These are phyloP conservation scores for Fraxinus nigra DNA, from an alignment of 305 asterid species.

Conservation along the genomic window DNA sequence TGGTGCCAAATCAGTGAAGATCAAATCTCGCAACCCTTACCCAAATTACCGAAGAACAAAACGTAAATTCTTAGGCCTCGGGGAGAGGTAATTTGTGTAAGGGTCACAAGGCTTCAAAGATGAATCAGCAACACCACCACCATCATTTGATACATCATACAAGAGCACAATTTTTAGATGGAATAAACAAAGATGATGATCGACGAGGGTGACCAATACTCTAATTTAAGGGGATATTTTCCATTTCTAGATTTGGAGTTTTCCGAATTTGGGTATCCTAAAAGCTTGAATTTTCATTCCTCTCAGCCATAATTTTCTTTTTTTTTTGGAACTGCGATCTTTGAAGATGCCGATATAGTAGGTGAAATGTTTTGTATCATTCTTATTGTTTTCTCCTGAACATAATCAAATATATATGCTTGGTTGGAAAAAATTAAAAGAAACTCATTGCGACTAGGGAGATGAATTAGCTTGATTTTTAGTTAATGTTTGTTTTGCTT, in stretches of 20 bases:
- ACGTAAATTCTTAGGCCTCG: too few relatives aligned
- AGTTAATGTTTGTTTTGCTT: too few relatives aligned
- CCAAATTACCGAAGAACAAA: too few relatives aligned
- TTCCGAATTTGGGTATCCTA: slow-evolving; percentile 19
- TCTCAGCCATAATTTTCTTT: slow-evolving; percentile 54
- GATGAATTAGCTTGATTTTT: too few relatives aligned
- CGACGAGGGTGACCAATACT: not conserved
- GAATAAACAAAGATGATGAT: slow-evolving; percentile 16
- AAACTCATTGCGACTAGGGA: too few relatives aligned
- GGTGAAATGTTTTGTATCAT: slow-evolving; percentile 22
- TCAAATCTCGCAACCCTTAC: too few relatives aligned
- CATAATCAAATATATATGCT: slow-evolving; percentile 8
- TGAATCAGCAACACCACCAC: slow-evolving; percentile 24
- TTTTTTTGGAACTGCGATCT: too few relatives aligned
- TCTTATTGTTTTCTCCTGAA: slow-evolving; percentile 58
- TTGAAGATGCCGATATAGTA: too few relatives aligned
- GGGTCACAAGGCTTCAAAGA: slow-evolving; percentile 6
- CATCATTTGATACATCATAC: slow-evolving; percentile 13
- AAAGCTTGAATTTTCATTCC: not conserved
- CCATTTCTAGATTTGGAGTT: slow-evolving; percentile 16
- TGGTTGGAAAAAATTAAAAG: not conserved
- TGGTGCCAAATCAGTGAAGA: too few relatives aligned
- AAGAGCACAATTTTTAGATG: not conserved
- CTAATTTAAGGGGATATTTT: not conserved
- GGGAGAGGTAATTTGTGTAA: slow-evolving; percentile 25